These are phyloP conservation scores for Dactylella cylindrospora DNA, from an alignment of 2,329 filamentous ascomycete genomes.

Conservation along the genomic window DNA sequence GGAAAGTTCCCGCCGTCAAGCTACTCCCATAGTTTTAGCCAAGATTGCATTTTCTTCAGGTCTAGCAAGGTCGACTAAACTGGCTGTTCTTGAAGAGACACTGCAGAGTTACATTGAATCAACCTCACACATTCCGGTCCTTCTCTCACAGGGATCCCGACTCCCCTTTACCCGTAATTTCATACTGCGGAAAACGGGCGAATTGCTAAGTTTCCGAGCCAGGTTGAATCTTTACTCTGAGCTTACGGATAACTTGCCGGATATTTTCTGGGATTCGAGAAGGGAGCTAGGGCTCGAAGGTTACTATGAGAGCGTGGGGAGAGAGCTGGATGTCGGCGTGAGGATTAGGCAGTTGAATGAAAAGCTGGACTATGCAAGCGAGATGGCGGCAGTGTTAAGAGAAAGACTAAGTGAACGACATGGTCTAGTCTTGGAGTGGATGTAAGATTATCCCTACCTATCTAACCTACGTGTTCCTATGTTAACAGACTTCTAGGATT, in stretches of 20 bases:
- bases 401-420: slow-evolving; percentile 90
- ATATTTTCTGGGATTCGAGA: slow-evolving; percentile 92
- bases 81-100: slow-evolving; percentile 84
- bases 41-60: slow-evolving; percentile 97
- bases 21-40: slow-evolving; percentile 69
- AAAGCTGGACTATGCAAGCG: slow-evolving; percentile 96
- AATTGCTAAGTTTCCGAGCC: slow-evolving; percentile 82
- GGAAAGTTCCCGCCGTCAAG: slow-evolving; percentile 50
- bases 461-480: neutral
- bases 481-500: slow-evolving; percentile 57
- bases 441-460: slow-evolving; percentile 52
- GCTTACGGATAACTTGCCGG: slow-evolving; percentile 88
- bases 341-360: slow-evolving; percentile 90
- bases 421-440: slow-evolving; percentile 84
- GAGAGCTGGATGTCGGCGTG: slow-evolving; percentile 84
- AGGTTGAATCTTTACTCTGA: slow-evolving; percentile 97
- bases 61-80: slow-evolving; percentile 85
- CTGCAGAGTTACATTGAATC: slow-evolving; percentile 82
- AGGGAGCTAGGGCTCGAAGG: slow-evolving; percentile 87
- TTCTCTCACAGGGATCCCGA: slow-evolving; percentile 63
- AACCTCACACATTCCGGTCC: slow-evolving; percentile 76
- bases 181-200: slow-evolving; percentile 89
- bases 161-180: slow-evolving; percentile 61
- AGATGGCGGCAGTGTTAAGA: slow-evolving; percentile 85
- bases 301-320: slow-evolving; percentile 92